phyloP scores from a whole-genome alignment of 1,284 basidiomycete genomes.

The Blastosporella zonata region DNA sequence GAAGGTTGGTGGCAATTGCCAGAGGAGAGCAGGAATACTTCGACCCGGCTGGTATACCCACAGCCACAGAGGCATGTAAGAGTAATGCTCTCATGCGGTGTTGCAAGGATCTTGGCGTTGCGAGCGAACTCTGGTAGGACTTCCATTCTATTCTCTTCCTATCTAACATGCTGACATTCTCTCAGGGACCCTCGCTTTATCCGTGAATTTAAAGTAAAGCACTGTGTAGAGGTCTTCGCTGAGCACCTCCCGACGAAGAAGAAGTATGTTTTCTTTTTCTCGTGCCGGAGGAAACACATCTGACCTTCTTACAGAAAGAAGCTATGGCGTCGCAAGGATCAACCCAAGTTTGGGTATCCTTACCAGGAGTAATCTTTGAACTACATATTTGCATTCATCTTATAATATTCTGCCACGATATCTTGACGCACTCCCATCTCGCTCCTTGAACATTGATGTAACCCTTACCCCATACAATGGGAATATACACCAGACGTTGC shows the following conservation, averaged over 20 bases:
- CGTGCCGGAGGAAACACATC: neutral
- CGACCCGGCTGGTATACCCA: conserved; percentile 87
- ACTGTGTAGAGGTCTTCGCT: conserved; percentile 85
- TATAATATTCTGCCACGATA: neutral
- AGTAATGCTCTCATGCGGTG: conserved; percentile 98
- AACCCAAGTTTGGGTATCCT: conserved; percentile 83
- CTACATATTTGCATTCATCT: neutral
- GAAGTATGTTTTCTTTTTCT: conserved; percentile 59
- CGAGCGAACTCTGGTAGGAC: conserved; percentile 90
- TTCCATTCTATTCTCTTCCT: neutral
- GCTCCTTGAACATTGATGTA: neutral
- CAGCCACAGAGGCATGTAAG: conserved; percentile 94
- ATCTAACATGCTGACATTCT: neutral
- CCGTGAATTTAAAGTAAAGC: conserved; percentile 84
- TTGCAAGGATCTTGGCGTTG: conserved; percentile 95
- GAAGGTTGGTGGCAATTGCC: conserved; percentile 85
- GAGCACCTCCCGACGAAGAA: conserved; percentile 83
- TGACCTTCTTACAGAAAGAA: conserved; percentile 60
- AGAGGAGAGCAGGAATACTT: conserved; percentile 98
- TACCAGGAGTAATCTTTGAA: conserved; percentile 65
- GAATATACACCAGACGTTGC: neutral
- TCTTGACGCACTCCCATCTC: neutral
- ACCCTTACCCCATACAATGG: neutral
- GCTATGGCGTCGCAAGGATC: conserved; percentile 87
- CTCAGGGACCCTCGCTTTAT: conserved; percentile 91